Conservation (phyloP, 257 asterid species). For the Gentiana macrophylla region DNA sequence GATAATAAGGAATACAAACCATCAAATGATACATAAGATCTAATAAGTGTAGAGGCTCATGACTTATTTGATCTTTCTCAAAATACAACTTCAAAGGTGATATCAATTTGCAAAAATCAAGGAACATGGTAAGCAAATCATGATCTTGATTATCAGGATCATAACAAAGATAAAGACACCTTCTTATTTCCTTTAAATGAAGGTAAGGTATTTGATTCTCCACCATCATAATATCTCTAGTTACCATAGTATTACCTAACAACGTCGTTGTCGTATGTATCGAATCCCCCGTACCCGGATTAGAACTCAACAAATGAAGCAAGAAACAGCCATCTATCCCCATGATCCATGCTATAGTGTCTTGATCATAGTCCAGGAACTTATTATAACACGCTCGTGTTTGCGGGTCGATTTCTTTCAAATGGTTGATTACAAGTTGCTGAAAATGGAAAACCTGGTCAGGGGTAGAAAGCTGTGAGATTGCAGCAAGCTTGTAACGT, state of each 20-base stretch:
- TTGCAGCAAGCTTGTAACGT: slow-evolving; percentile 33
- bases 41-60: slow-evolving; percentile 20
- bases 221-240: slow-evolving; percentile 31
- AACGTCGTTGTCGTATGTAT: slow-evolving; percentile 2
- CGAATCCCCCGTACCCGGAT: neutral
- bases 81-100: slow-evolving; percentile 21
- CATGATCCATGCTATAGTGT: slow-evolving; percentile 32
- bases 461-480: slow-evolving; percentile 10
- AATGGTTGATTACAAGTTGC: slow-evolving; percentile 16
- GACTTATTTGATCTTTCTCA: neutral
- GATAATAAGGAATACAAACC: slow-evolving; percentile 5
- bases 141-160: neutral
- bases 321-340: slow-evolving; percentile 39
- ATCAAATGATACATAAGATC: slow-evolving; percentile 29
- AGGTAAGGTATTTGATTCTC: slow-evolving; percentile 36
- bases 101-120: slow-evolving; percentile 13
- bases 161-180: slow-evolving; percentile 5
- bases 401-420: slow-evolving; percentile 20
- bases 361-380: slow-evolving; percentile 29
- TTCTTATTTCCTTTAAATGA: slow-evolving; percentile 14
- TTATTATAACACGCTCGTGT: slow-evolving; percentile 29
- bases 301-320: slow-evolving; percentile 14
- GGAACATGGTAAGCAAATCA: slow-evolving; percentile 5
- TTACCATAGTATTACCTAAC: slow-evolving; percentile 14
- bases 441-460: slow-evolving; percentile 15